Conservation (phyloP, 2,329 filamentous ascomycete genomes). For the Sporothrix mexicana region DNA sequence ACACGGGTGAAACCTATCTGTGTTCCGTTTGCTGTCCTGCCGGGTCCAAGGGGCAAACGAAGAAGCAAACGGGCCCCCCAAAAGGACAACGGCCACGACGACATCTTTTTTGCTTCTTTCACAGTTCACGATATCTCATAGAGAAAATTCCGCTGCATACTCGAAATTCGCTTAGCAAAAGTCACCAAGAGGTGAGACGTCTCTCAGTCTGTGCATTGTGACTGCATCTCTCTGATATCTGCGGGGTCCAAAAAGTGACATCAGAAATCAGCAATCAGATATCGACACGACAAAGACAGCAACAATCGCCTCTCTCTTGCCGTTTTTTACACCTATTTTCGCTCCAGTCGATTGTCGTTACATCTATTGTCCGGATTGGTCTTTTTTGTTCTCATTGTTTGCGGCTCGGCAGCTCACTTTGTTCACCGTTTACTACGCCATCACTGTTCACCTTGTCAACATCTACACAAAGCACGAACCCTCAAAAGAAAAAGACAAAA, state of each 20-base stretch:
- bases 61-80: neutral
- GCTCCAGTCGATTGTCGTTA: neutral
- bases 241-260: neutral
- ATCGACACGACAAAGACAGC: neutral
- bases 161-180: neutral
- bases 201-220: neutral
- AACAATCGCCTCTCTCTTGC: neutral
- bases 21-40: neutral
- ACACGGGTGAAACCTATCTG: neutral
- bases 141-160: neutral
- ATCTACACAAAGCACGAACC: slow-evolving; percentile 4
- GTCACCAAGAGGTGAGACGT: neutral
- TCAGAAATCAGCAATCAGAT: slow-evolving; percentile 20
- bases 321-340: neutral
- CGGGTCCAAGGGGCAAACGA: neutral
- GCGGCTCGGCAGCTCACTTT: neutral
- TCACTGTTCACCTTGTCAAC: slow-evolving; percentile 18
- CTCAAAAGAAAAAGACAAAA: neutral
- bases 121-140: neutral
- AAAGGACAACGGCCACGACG: slow-evolving; percentile 2
- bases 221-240: neutral
- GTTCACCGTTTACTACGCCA: slow-evolving; percentile 1
- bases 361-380: neutral
- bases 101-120: neutral
- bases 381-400: neutral